These are phyloP conservation scores for Dovyalis caffra DNA, from an alignment of 345 rosid genomes.

Conservation along the genomic window DNA sequence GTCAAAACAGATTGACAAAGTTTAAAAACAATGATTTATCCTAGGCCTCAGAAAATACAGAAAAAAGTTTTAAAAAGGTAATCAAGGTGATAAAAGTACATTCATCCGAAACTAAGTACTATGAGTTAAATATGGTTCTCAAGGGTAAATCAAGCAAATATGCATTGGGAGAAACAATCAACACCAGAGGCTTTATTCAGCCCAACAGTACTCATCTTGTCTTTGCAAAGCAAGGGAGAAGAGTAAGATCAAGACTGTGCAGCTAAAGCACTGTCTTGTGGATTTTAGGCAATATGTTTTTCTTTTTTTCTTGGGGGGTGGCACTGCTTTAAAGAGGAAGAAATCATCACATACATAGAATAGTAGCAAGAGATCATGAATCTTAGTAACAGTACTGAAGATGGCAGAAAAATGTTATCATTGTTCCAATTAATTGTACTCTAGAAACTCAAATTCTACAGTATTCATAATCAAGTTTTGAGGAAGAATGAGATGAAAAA, in stretches of 20 bases:
- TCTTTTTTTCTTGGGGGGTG: no score
- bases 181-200: not conserved
- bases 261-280: no score
- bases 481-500: conserved; percentile 5
- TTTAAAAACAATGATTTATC: no score
- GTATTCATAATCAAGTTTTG: not conserved
- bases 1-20: no score
- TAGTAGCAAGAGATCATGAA: not conserved
- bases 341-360: not conserved
- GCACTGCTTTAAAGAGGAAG: no score
- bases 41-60: no score
- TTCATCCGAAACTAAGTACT: not conserved
- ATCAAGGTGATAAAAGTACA: not conserved
- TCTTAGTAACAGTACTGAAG: not conserved
- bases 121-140: not conserved
- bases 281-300: no score
- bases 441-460: conserved; percentile 12
- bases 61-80: no score
- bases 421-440: not conserved
- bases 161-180: not conserved
- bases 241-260: no score
- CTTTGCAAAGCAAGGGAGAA: no score
- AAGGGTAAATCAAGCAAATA: not conserved
- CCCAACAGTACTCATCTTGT: no score
- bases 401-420: not conserved